Conservation (phyloP, 192 early-diverging fungal species). For the Borealophlyctis nickersoniae region DNA sequence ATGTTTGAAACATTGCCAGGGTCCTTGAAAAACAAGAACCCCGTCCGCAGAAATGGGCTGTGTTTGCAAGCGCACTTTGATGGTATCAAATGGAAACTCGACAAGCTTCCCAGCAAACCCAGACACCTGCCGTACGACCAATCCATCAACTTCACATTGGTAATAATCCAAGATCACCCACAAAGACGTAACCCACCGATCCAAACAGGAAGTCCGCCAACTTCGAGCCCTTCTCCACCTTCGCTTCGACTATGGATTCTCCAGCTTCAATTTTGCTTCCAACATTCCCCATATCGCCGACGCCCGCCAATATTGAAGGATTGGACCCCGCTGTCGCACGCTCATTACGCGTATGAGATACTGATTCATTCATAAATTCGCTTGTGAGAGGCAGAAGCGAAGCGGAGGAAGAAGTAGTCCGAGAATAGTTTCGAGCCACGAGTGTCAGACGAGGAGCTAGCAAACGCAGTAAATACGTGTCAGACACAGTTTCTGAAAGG, state of each 20-base stretch:
- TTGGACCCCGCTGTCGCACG: too few relatives aligned
- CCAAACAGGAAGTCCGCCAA: conserved; percentile 44
- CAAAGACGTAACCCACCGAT: conserved; percentile 21
- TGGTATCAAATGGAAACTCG: conserved; percentile 94
- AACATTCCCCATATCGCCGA: too few relatives aligned
- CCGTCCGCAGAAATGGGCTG: conserved; percentile 57
- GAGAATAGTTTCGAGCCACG: too few relatives aligned
- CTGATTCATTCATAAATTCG: too few relatives aligned
- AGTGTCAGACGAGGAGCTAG: too few relatives aligned
- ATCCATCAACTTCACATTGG: not conserved
- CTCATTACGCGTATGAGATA: too few relatives aligned
- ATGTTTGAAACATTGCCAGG: conserved; percentile 74
- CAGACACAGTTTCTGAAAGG: too few relatives aligned
- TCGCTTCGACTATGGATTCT: conserved; percentile 7
- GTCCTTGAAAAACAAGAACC: conserved; percentile 64
- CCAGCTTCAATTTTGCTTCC: too few relatives aligned
- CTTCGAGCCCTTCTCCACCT: conserved; percentile 22
- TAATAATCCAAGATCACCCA: not conserved
- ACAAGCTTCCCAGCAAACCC: conserved; percentile 88
- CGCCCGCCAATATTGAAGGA: too few relatives aligned
- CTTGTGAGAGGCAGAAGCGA: too few relatives aligned
- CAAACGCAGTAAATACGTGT: too few relatives aligned
- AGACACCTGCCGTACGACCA: conserved; percentile 51
- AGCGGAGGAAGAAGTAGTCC: too few relatives aligned
- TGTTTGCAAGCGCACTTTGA: conserved; percentile 86